Evolutionary conservation across 2,329 filamentous ascomycete genomes (phyloP).

Genomic region (Cercospora sp.): DNA sequence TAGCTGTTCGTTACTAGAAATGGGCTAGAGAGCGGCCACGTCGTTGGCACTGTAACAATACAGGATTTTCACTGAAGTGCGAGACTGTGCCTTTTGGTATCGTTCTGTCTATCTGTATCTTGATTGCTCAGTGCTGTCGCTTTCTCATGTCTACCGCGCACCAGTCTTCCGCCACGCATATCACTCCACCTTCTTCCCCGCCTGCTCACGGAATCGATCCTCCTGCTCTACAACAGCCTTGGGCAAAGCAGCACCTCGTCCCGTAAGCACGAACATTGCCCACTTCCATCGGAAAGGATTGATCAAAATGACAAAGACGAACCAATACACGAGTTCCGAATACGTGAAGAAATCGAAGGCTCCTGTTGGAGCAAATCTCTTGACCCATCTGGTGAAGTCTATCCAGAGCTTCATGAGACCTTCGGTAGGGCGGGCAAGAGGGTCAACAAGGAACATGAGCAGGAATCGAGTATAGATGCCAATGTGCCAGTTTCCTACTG

Average conservation of each 20-base stretch:
- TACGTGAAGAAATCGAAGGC: conserved; percentile 92
- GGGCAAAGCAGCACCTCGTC: conserved; percentile 67
- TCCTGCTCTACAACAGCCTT: conserved; percentile 66
- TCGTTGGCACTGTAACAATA: not conserved
- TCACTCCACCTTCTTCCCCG: not conserved
- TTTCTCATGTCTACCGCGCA: not conserved
- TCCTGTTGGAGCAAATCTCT: conserved; percentile 66
- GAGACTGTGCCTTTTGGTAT: not conserved
- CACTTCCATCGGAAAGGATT: conserved; percentile 92
- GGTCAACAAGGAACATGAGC: conserved; percentile 82
- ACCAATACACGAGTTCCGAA: conserved; percentile 82
- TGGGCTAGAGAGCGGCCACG: not conserved
- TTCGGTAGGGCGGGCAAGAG: conserved; percentile 68
- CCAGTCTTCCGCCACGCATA: not conserved
- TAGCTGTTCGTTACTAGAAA: not conserved
- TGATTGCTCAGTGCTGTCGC: not conserved
- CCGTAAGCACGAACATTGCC: conserved; percentile 79
- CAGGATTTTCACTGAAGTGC: not conserved
- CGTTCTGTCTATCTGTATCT: not conserved
- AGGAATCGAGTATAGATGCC: conserved; percentile 85
- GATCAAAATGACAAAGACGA: conserved; percentile 71
- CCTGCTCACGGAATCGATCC: conserved; percentile 58
- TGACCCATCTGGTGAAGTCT: conserved; percentile 74
- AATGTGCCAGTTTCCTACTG: conserved; percentile 84
- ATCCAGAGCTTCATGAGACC: conserved; percentile 85